phyloP scores from a whole-genome alignment of 2,329 filamentous ascomycete genomes.

The Mollisia scopiformis region DNA sequence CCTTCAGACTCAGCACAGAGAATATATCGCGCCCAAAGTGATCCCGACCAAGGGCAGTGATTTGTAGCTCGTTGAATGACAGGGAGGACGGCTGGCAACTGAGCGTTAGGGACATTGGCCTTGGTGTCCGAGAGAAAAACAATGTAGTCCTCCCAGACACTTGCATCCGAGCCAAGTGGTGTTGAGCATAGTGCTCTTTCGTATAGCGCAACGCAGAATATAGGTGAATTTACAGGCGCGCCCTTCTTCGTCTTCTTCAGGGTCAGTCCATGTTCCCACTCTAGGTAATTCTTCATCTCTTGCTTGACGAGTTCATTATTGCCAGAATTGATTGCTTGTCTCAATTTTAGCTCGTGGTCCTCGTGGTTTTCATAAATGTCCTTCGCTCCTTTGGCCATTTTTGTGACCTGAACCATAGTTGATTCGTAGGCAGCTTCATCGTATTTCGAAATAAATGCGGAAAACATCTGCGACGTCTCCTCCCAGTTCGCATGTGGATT shows the following conservation, averaged over 20 bases:
- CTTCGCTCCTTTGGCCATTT: conserved; percentile 65
- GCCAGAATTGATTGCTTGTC: conserved; percentile 56
- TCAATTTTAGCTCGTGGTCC: conserved; percentile 67
- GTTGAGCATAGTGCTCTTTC: conserved; percentile 69
- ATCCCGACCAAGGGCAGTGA: conserved; percentile 92
- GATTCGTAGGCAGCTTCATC: conserved; percentile 72
- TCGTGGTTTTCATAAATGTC: conserved; percentile 66
- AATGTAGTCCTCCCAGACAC: conserved; percentile 78
- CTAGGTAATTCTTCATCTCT: conserved; percentile 70
- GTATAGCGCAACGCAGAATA: conserved; percentile 69
- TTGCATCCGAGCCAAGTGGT: conserved; percentile 72
- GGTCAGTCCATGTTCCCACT: conserved; percentile 76
- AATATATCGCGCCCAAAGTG: conserved; percentile 88
- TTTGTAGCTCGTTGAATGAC: conserved; percentile 80
- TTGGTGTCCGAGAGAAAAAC: conserved; percentile 31
- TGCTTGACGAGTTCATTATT: conserved; percentile 58
- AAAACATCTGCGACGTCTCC: conserved; percentile 74
- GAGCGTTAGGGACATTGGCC: conserved; percentile 36
- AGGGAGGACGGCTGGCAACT: conserved; percentile 60
- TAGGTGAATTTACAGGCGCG: conserved; percentile 46
- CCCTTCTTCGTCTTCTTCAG: conserved; percentile 55
- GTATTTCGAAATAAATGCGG: conserved; percentile 73
- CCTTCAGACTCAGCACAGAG: conserved; percentile 80
- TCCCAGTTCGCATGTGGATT: conserved; percentile 78
- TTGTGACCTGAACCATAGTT: conserved; percentile 70